Evolutionary conservation across 225 moss, liverwort and hornwort species (phyloP), one percentile per base, ranked within the genome.

Genomic region (Ulota crispa): DNA sequence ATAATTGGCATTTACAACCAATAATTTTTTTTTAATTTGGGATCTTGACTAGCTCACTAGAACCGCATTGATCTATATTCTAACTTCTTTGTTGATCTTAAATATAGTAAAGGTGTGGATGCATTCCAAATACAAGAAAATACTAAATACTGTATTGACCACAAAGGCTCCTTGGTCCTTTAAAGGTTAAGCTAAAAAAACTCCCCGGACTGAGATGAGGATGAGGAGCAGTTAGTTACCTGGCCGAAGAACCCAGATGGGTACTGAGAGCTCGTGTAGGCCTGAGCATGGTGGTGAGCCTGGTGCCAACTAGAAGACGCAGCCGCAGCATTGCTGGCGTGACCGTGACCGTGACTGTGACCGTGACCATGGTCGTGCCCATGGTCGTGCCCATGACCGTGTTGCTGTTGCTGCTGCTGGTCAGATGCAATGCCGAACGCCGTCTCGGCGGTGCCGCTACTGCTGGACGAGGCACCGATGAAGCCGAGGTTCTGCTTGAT

Each of bases 261-360:
- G 30, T 88, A 91, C 56, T 91, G 88, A 42, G 87, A 73, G 68
- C 63, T 86, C 10, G 86, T 78, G 72, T 88, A 88, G 20, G 88
- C 86, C 70, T 88, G 90, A 18, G 84, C 70, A 28, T 91, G 86
- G 19, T 91, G 90, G 39, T 91, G 88, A 9, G 88, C 68, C 72
- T 91, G 91, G 83, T 85, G 88, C 91, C 91, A 91, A 56, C 66
- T 87, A 8, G 88, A 68, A 65, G 87, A 68, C 23, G 64, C 76
- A 32, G 64, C 64, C 11, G 24, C 57, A 60, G 50, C 50, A 31
- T 31, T 76, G 6, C 83, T 80, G 5, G 80, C 60, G 65, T 81
- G 84, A 4, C 30, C 75, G 39, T 39, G 39, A 9, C 39, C 39
- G 39, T 9, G 39, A 2, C 0, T 9, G 9, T 39, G 39, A 9